Evolutionary conservation across 768 basidiomycete species (phyloP).

Genomic region (Suillus paluster): DNA sequence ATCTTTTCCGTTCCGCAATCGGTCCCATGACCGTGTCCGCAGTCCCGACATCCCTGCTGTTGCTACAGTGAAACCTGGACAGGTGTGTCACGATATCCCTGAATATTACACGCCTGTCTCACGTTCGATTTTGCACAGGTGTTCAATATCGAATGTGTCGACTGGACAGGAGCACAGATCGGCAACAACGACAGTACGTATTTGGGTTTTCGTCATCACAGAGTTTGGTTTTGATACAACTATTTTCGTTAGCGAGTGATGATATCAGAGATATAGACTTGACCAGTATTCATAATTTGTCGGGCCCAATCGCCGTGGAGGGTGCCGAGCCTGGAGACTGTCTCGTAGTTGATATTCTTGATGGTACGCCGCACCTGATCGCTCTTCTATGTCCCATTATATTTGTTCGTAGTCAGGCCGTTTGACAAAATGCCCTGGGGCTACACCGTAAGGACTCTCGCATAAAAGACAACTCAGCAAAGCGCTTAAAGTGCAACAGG

Average conservation of each 20-base stretch:
- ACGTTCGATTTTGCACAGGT: constrained; percentile 40
- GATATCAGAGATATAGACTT: constrained; percentile 71
- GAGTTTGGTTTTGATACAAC: not conserved
- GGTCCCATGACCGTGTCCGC: constrained; percentile 3
- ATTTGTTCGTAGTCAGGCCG: constrained; percentile 49
- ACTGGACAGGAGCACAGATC: constrained; percentile 82
- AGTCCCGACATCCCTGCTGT: constrained; percentile 70
- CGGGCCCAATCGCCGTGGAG: constrained; percentile 75
- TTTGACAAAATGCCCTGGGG: constrained; percentile 85
- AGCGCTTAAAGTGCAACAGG: constrained; percentile 40
- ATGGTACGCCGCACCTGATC: constrained; percentile 44
- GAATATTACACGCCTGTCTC: not conserved
- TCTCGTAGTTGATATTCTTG: constrained; percentile 79
- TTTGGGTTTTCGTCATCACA: not conserved
- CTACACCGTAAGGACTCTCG: constrained; percentile 54
- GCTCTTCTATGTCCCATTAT: not conserved
- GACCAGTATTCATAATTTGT: constrained; percentile 72
- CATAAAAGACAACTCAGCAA: no score
- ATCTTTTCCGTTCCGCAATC: not conserved
- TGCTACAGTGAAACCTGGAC: constrained; percentile 64
- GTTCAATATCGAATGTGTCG: constrained; percentile 74
- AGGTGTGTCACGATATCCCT: constrained; percentile 37
- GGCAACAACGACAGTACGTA: constrained; percentile 72
- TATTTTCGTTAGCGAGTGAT: constrained; percentile 52
- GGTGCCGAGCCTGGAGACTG: constrained; percentile 82